Conservation (phyloP, 306 rosid genomes). For the Vigna mungo region DNA sequence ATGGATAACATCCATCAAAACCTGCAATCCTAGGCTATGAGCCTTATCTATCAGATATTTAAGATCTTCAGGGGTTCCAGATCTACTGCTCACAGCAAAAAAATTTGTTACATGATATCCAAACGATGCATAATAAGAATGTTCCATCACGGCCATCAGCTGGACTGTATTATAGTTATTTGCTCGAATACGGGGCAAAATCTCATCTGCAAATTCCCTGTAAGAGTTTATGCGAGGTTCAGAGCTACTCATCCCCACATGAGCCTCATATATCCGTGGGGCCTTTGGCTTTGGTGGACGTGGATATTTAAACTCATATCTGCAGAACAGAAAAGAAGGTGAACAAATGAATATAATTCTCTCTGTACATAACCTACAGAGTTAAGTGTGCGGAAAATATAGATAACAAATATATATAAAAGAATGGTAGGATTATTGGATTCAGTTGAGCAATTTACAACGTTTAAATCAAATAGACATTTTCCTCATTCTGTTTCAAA, state of each 20-base stretch:
- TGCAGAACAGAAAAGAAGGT: constrained; percentile 47
- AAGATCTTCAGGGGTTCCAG: constrained; percentile 97
- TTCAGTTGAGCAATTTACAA: constrained; percentile 27
- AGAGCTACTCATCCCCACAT: constrained; percentile 98
- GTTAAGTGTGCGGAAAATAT: constrained; percentile 15
- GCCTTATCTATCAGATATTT: constrained; percentile 94
- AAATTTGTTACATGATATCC: constrained; percentile 95
- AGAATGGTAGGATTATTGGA: not conserved
- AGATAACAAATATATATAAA: constrained; percentile 11
- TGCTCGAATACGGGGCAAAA: constrained; percentile 84
- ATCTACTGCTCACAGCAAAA: constrained; percentile 94
- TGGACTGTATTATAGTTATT: constrained; percentile 95
- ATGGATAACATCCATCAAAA: constrained; percentile 93
- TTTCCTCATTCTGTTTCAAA: constrained; percentile 28
- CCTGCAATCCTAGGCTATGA: constrained; percentile 82
- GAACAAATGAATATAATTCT: constrained; percentile 29
- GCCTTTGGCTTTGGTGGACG: constrained; percentile 80
- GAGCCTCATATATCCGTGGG: constrained; percentile 92
- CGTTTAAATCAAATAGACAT: constrained; percentile 5
- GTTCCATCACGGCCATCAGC: constrained; percentile 99
- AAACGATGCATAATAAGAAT: constrained; percentile 96
- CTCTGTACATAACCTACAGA: constrained; percentile 19
- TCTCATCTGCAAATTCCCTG: constrained; percentile 87
- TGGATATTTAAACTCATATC: constrained; percentile 79
- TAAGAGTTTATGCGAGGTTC: constrained; percentile 85